Conservation (phyloP, 2,329 filamentous ascomycete species). For the Clarireedia hainanense region DNA sequence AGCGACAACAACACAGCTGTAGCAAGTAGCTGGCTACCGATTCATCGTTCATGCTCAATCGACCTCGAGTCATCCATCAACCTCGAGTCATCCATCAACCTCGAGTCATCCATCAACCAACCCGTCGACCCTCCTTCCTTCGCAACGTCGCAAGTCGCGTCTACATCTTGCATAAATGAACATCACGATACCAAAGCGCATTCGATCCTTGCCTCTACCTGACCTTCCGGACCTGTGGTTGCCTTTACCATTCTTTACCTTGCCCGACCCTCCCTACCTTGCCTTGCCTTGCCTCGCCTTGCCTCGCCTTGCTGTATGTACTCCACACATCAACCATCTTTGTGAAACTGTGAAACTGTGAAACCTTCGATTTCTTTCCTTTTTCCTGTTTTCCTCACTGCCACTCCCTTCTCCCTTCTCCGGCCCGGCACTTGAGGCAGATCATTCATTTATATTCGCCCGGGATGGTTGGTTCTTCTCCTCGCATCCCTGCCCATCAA, state of each 20-base stretch:
- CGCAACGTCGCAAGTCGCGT: neutral
- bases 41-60: no score
- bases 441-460: neutral
- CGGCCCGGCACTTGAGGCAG: slow-evolving; percentile 5
- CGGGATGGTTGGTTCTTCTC: neutral
- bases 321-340: neutral
- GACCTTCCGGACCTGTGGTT: neutral
- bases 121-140: no score
- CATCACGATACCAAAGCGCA: neutral
- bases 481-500: neutral
- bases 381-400: neutral
- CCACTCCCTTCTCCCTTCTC: neutral
- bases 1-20: no score
- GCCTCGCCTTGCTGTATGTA: no score
- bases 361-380: no score
- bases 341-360: slow-evolving; percentile 6
- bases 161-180: slow-evolving; percentile 6
- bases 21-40: no score
- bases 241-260: neutral
- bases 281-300: neutral
- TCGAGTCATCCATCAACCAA: no score
- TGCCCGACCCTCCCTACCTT: neutral
- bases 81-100: no score
- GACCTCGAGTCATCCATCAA: no score
- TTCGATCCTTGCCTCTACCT: neutral